Evolutionary conservation across 495 filamentous ascomycete genomes (phyloP), one percentile per base, ranked within the genome.

Genomic region (Hypoxylon subgilvum): DNA sequence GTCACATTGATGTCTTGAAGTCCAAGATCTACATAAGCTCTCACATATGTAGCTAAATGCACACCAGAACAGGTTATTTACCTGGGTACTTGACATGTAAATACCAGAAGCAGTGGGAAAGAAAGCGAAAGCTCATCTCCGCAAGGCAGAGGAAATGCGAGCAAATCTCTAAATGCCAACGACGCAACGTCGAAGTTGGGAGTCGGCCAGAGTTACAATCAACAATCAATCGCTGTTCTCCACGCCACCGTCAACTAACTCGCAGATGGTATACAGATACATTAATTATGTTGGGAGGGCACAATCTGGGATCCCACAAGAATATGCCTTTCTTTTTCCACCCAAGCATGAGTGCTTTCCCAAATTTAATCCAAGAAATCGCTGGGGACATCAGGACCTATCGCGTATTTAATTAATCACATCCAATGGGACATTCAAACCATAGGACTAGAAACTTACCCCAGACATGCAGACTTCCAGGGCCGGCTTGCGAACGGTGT

Each of bases 381-480:
- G 8, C 53, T 22, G 4, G 67, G 67, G 4, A 67, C 40, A 3
- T 50, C 67, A 7, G 67, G 67, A 12, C 67, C 67, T 69, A 19
- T 41, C n/a, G 31, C 9, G 16, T 8, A 19, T 16, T 28, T n/a
- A 28, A 43, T 57, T 40, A 51, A 28, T 13, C 12, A 13, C n/a
- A 22, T 48, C 5, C 12, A 22, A 19, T 4, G 9, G 19, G 38
- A 52, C 12, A 27, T 34, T n/a, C n/a, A 9, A 4, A 44, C 3
- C 19, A 6, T 19, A 42, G 16, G 7, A 10, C n/a, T 3, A 3
- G 39, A 35, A 9, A 69, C 73, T 62, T 41, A 74, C 79, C 80
- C 80, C 80, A 82, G 10, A 82, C 76, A 63, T 80, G 72, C 12
- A 81, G 31, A 43, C 73, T 77, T 34, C 70, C 78, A 4, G 74